phyloP scores from a whole-genome alignment of 495 filamentous ascomycete genomes.

The Apodospora peruviana region DNA sequence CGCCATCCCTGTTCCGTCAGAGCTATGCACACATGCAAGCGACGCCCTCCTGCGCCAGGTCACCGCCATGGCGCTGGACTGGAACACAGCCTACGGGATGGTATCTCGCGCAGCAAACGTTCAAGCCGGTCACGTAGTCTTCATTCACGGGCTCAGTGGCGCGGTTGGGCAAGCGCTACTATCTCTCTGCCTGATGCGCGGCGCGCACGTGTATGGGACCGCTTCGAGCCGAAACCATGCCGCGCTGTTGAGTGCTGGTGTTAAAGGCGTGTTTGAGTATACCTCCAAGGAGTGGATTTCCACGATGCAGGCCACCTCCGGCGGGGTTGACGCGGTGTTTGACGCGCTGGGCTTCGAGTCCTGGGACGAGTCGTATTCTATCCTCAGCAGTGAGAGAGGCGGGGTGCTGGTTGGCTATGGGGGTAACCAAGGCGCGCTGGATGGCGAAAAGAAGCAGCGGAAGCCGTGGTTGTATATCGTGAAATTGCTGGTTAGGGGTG shows the following conservation, averaged over 20 bases:
- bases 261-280: slow-evolving; percentile 32
- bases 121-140: slow-evolving; percentile 30
- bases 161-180: slow-evolving; percentile 33
- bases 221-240: slow-evolving; percentile 34
- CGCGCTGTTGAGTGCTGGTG: slow-evolving; percentile 19
- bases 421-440: slow-evolving; percentile 18
- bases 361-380: slow-evolving; percentile 39
- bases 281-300: slow-evolving; percentile 39
- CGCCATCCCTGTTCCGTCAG: slow-evolving; percentile 26
- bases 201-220: slow-evolving; percentile 39
- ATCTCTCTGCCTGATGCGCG: slow-evolving; percentile 26
- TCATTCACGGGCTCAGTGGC: slow-evolving; percentile 41
- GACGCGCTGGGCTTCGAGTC: slow-evolving; percentile 40
- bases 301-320: slow-evolving; percentile 30
- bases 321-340: slow-evolving; percentile 37
- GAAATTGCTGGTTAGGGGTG: slow-evolving; percentile 22
- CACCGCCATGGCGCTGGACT: slow-evolving; percentile 29
- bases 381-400: slow-evolving; percentile 19
- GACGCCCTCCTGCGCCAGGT: slow-evolving; percentile 25
- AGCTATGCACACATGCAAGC: slow-evolving; percentile 17
- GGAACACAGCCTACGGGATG: slow-evolving; percentile 40
- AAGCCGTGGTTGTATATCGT: slow-evolving; percentile 10
- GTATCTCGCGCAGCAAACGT: slow-evolving; percentile 30
- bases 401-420: slow-evolving; percentile 24
- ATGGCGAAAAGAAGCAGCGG: slow-evolving; percentile 4